Conservation (phyloP, 441 rosid species). For the Mallotus repandus region DNA sequence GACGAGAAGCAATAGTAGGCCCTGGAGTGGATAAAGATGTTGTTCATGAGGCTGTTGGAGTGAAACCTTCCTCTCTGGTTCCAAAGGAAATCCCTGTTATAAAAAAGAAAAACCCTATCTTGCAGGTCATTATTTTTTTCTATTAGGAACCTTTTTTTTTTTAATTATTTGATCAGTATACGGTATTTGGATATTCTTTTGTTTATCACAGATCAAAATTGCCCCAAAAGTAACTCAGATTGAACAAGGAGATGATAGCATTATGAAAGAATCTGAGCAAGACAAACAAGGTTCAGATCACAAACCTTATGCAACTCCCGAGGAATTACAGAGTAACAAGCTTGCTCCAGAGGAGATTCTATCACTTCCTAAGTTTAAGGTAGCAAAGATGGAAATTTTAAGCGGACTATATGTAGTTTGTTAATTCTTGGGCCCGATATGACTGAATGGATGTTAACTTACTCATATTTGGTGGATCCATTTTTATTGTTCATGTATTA, state of each 20-base stretch:
- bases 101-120: constrained; percentile 75
- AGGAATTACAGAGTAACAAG: constrained; percentile 71
- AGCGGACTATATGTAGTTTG: neutral
- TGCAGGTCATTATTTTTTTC: constrained; percentile 54
- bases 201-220: constrained; percentile 64
- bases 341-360: constrained; percentile 88
- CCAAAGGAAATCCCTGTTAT: constrained; percentile 88
- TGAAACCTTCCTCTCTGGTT: constrained; percentile 73
- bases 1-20: constrained; percentile 67
- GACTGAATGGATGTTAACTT: neutral
- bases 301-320: constrained; percentile 53
- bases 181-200: constrained; percentile 19
- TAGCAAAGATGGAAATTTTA: constrained; percentile 20
- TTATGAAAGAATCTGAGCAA: constrained; percentile 37
- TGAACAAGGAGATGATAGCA: constrained; percentile 48
- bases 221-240: constrained; percentile 53
- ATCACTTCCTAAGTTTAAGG: constrained; percentile 96
- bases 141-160: neutral
- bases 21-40: constrained; percentile 81
- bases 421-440: neutral
- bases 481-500: neutral
- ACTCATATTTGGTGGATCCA: neutral
- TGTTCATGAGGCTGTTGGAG: constrained; percentile 75
- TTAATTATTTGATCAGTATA: neutral
- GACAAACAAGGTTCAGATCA: constrained; percentile 39